phyloP scores from a whole-genome alignment of 2,329 filamentous ascomycete genomes.

The Incumbomyces lentus region DNA sequence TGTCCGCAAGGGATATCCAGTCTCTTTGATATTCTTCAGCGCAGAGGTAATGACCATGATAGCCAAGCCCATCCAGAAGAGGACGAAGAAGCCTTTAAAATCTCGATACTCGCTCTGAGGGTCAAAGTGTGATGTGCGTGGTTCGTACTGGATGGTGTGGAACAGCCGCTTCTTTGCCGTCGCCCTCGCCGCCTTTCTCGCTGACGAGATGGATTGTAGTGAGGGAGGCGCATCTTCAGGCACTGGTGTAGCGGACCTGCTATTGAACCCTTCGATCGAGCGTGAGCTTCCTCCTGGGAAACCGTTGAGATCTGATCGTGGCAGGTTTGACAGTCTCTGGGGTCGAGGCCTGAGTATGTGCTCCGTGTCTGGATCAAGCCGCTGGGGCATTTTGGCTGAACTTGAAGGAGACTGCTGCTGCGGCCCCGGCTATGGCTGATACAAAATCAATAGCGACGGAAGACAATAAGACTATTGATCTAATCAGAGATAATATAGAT shows the following conservation, averaged over 20 bases:
- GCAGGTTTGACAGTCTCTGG: too few relatives aligned
- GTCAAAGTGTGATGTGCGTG: conserved; percentile 90
- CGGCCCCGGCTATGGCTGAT: too few relatives aligned
- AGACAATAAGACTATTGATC: too few relatives aligned
- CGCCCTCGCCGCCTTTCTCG: conserved; percentile 71
- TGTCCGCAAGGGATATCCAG: conserved; percentile 72
- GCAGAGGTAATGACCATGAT: conserved; percentile 97
- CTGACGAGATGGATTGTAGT: conserved; percentile 71
- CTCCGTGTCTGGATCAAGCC: too few relatives aligned
- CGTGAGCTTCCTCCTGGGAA: background rate
- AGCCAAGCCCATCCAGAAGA: conserved; percentile 94
- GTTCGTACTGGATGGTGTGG: conserved; percentile 82
- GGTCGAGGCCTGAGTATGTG: too few relatives aligned
- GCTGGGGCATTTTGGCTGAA: too few relatives aligned
- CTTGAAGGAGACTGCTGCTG: too few relatives aligned
- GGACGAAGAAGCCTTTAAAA: conserved; percentile 92
- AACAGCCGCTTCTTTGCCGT: conserved; percentile 77
- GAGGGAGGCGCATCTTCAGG: conserved; percentile 89
- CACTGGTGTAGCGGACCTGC: conserved; percentile 68
- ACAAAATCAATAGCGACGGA: too few relatives aligned
- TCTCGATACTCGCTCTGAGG: conserved; percentile 83
- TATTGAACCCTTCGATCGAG: too few relatives aligned
- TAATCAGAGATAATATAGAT: too few relatives aligned
- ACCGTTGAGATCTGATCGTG: too few relatives aligned
- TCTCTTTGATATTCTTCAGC: conserved; percentile 87